Conservation (phyloP, 805 yeast species). For the Priceomyces castillae region DNA sequence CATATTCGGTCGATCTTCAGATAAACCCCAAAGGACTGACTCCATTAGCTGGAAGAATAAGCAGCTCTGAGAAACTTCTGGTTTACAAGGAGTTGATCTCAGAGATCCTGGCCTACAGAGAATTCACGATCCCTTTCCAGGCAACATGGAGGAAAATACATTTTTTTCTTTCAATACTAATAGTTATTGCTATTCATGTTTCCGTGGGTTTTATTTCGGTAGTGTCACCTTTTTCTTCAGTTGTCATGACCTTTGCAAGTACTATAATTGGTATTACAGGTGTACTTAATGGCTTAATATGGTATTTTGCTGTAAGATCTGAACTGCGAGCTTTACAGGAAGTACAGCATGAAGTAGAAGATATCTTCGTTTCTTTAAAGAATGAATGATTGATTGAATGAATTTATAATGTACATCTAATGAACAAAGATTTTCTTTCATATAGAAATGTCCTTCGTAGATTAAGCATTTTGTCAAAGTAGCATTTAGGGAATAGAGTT, state of each 20-base stretch:
- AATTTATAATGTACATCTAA: too few relatives aligned
- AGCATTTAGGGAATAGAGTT: too few relatives aligned
- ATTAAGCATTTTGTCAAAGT: too few relatives aligned
- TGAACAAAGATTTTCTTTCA: too few relatives aligned
- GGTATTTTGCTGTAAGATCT: slow-evolving; percentile 72
- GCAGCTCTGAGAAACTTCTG: slow-evolving; percentile 13
- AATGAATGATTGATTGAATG: background rate
- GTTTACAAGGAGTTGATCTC: slow-evolving; percentile 36
- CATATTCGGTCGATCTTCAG: slow-evolving; percentile 45
- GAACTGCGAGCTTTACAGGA: slow-evolving; percentile 78
- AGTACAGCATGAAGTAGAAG: slow-evolving; percentile 64
- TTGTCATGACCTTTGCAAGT: slow-evolving; percentile 60
- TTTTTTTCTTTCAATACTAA: slow-evolving; percentile 51
- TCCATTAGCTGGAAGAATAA: background rate
- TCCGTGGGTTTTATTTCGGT: slow-evolving; percentile 58
- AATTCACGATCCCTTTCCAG: slow-evolving; percentile 54
- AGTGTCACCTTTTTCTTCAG: slow-evolving; percentile 59
- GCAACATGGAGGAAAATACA: slow-evolving; percentile 63
- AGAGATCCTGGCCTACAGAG: slow-evolving; percentile 45
- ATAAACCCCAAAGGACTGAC: slow-evolving; percentile 12
- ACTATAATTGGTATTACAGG: slow-evolving; percentile 64
- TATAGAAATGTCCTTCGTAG: too few relatives aligned
- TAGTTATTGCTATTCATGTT: slow-evolving; percentile 47
- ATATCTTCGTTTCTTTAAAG: slow-evolving; percentile 13
- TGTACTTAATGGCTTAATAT: slow-evolving; percentile 70